Base-by-base conservation (phyloP, 805 yeast species). In the Candida sithepensis region DNA sequence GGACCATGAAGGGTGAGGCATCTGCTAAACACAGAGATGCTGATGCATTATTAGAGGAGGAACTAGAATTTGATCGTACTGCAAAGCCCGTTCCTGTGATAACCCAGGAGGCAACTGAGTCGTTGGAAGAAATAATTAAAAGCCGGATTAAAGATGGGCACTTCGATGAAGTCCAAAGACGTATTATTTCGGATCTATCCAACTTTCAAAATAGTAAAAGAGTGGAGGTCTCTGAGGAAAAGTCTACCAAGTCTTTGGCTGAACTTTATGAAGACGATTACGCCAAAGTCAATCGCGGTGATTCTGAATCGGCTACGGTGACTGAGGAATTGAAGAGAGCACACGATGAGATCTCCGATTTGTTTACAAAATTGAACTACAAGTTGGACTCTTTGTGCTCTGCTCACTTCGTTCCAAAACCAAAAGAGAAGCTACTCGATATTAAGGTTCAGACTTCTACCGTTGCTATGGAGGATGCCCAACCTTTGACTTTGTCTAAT, bases 1-100 rank as follows among this genome's bases (percentile, higher is more conserved):
- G 99, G 99, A 82, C 96, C 7, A 76, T 92, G 79, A 85, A 83
- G 58, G 99, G 99, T 68, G 99, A 94, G 68, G 90, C 88, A 1
- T 77, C 78, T 48, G 87, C 90, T 2, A 81, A 77, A 52, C 85
- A 84, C 55, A 77, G 99, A 62, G 96, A 96, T 7, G 72, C 74
- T 39, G 97, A 94, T 69, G 84, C 97, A 1, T 72, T 94, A 36
- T 66, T 94, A 48, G 84, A 83, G 39, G 96, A 87, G 58, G 89
- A 78, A 38, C 70, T 92, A 45, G 95, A 90, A 55, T 94, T 92
- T 60, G 99, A 92, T 58, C 79, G 98, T 60, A 88, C 90, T 6
- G 82, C 97, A 8, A 92, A 92, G 59, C 97, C 99, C 0, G 97
- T 90, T 4, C 99, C 99, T 0, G 90, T 91, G 6, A 88, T 91